Evolutionary conservation across 1,139 yeast species (phyloP), one percentile per base, ranked within the genome.

Genomic region (Suzukiozyma palmioleophila): DNA sequence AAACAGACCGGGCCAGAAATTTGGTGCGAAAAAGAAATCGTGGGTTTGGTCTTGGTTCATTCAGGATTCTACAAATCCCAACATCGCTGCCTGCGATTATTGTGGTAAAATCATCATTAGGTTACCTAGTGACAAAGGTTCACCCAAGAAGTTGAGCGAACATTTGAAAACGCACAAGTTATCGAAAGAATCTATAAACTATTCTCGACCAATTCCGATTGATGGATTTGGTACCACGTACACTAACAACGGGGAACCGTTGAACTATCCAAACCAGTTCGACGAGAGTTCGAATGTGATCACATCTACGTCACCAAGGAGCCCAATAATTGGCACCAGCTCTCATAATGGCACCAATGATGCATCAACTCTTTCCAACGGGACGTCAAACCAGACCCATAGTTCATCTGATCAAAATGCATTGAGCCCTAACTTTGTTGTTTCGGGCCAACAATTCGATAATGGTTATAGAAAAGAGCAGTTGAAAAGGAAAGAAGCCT

Each of bases 31-130:
- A 48, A 76, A 76, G 62, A 71, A 70, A 49, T 74, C 78, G 28
- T 77, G 82, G 82, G 81, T 77, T 4, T 77, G 83, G 83, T 56
- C 70, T 26, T 77, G 82, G 81, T 77, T 77, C 48, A 64, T 64
- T 13, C 82, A 77, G 49, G 80, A 77, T 51, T 52, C 58, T 9
- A 51, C 48, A 15, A 73, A 77, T 49, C 67, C 73, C 37, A 75
- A 76, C 44, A 48, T 73, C 15, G 82, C 83, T 2, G 72, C 71
- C 3, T 77, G 83, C 55, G 79, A 75, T 45, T 64, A 54, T 43
- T 77, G 83, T 53, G 74, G 77, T 2, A 74, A 72, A 50, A 61
- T 68, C 11, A 69, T 77, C 33, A 60, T 63, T 24, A 55, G 83
- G 36, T 56, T 76, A 36, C 58, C 73, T 2, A 68, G 77, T 26